Evolutionary conservation across 2,329 filamentous ascomycete species (phyloP).

Genomic region (Paracamarosporium sp.): DNA sequence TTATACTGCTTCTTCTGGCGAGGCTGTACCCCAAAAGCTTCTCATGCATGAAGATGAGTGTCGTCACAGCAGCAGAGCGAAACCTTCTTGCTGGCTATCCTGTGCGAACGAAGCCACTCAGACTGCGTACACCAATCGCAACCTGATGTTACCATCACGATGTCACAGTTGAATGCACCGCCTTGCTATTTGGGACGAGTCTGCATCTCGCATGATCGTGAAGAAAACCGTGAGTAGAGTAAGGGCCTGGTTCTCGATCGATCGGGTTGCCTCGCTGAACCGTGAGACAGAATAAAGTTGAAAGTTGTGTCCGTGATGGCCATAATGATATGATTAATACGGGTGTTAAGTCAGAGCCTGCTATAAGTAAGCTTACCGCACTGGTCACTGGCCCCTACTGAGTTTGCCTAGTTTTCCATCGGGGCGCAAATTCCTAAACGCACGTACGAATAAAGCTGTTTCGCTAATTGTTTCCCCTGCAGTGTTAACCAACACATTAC

Average conservation of each 20-base stretch:
- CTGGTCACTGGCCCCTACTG: neutral
- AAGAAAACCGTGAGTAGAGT: neutral
- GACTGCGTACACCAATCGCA: neutral
- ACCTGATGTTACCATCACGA: neutral
- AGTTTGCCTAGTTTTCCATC: neutral
- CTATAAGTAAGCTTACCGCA: neutral
- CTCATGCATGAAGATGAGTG: neutral
- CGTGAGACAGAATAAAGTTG: neutral
- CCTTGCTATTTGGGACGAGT: neutral
- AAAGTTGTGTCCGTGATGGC: neutral
- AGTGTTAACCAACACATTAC: neutral
- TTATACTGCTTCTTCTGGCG: neutral
- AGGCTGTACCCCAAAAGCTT: neutral
- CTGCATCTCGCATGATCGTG: slow-evolving; percentile 2
- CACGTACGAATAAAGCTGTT: neutral
- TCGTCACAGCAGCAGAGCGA: neutral
- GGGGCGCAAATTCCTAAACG: neutral
- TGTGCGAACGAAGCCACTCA: slow-evolving; percentile 1
- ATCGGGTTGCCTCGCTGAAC: neutral
- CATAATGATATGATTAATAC: neutral
- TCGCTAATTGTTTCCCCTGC: neutral
- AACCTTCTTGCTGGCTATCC: neutral
- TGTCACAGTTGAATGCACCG: neutral
- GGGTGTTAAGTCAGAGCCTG: slow-evolving; percentile 5
- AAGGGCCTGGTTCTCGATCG: neutral